Evolutionary conservation across 2,329 filamentous ascomycete genomes (phyloP), one percentile per base, ranked within the genome.

Genomic region (Colletotrichum noveboracense): DNA sequence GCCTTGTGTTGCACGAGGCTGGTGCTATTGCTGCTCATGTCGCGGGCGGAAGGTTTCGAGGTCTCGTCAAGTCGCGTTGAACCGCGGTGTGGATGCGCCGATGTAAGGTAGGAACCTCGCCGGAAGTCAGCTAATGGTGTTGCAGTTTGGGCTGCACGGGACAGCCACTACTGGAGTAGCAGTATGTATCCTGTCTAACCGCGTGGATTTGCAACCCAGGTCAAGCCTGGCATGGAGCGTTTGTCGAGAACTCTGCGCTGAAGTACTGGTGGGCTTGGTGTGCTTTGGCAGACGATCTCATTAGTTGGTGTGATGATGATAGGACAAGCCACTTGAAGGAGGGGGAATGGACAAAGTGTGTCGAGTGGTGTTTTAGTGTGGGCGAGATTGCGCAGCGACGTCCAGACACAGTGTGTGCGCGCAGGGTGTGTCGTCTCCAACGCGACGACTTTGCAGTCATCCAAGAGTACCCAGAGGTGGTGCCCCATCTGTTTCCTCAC

Each of bases 281-380:
- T 48, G 43, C 64, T 73, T 36, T 62, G 58, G 69, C 38, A 65
- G 62, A 60, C 70, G 56, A 65, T 73, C 55, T 36, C 34, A 34
- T 67, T 55, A 52, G 64, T 52, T 52, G 43, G 58, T 69, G 61
- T 71, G 48, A 70, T 70, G 43, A 73, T 73, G 70, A 76, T 74
- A 48, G 73, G 48, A 76, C 74, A 76, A 76, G 70, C 65, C 70
- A 76, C 70, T 66, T 36, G 55, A 38, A 36, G 48, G 70, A 76
- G 74, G 70, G 67, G 74, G 70, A 73, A 76, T 74, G 64, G 69
- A 58, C 48, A 69, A 68, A 76, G 74, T 76, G 70, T 76, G 70
- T 76, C 70, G 70, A 69, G 64, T 74, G 18, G 70, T 69, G 74
- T 76, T 76, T 76, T 76, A 68, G 74, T 76, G 74, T 76, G 74